Evolutionary conservation across 371 early-diverging fungal species (phyloP).

Genomic region (Modicella reniformis): DNA sequence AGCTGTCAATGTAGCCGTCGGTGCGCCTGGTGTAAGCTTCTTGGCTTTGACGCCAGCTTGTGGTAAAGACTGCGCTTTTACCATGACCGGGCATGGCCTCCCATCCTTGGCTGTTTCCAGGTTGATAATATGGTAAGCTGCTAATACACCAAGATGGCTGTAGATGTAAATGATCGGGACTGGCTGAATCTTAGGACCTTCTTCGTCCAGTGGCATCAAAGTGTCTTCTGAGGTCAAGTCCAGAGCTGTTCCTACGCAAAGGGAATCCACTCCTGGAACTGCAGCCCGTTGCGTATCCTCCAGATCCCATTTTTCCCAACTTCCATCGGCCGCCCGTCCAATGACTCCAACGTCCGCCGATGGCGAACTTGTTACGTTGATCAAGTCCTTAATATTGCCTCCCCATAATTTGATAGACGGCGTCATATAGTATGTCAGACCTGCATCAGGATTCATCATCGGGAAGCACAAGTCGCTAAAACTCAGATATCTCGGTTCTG

Average conservation of each 20-base stretch:
- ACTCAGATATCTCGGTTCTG: conserved; percentile 21
- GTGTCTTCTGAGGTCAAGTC: conserved; percentile 34
- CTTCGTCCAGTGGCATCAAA: conserved; percentile 36
- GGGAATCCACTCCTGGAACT: conserved; percentile 21
- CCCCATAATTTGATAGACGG: conserved; percentile 37
- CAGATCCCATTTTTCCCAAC: conserved; percentile 43
- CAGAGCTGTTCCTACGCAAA: conserved; percentile 32
- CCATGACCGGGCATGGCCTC: conserved; percentile 26
- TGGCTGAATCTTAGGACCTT: conserved; percentile 31
- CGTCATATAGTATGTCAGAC: conserved; percentile 29
- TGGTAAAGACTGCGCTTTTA: conserved; percentile 17
- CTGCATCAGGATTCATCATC: conserved; percentile 21
- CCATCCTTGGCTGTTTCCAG: conserved; percentile 23
- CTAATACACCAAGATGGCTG: conserved; percentile 25
- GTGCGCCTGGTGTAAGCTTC: conserved; percentile 10
- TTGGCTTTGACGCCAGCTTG: conserved; percentile 14
- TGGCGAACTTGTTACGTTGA: conserved; percentile 20
- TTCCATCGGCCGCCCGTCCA: conserved; percentile 22
- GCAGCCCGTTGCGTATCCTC: conserved; percentile 27
- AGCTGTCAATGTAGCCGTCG: neutral
- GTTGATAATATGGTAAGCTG: conserved; percentile 36
- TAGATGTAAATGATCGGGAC: conserved; percentile 38
- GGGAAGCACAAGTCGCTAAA: conserved; percentile 40
- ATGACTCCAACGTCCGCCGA: conserved; percentile 32
- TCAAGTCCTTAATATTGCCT: conserved; percentile 23